These are phyloP conservation scores for Phytopythium boreale DNA, from an alignment of 352 stramenopile species.

Conservation along the genomic window DNA sequence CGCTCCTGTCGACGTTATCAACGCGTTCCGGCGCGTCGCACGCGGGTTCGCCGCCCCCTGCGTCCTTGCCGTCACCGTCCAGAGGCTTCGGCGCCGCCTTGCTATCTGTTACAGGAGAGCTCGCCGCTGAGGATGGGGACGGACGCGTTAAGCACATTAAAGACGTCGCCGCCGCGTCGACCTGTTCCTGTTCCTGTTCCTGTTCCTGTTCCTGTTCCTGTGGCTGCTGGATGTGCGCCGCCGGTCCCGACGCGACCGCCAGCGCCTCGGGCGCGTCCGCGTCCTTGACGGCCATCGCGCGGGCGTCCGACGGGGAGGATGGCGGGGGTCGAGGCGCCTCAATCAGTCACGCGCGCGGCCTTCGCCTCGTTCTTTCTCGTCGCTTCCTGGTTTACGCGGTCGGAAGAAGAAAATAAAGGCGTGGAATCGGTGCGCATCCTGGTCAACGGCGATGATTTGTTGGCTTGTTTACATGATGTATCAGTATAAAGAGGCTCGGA, in stretches of 20 bases:
- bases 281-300: conserved; percentile 5
- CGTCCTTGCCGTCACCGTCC: conserved; percentile 5
- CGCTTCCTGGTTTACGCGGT: background rate
- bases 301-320: background rate
- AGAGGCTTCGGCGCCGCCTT: conserved; percentile 1
- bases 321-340: background rate
- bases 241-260: background rate
- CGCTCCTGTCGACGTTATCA: background rate
- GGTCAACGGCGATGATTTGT: background rate
- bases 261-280: background rate
- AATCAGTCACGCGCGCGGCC: background rate
- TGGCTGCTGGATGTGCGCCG: background rate
- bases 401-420: background rate
- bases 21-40: too few species aligned
- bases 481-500: background rate
- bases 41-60: too few species aligned
- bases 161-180: background rate
- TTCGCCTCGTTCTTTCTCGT: background rate
- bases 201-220: background rate
- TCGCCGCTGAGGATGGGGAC: background rate
- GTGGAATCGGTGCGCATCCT: background rate
- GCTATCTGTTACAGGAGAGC: background rate
- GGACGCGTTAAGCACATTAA: background rate
- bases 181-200: background rate
- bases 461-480: background rate